Base-by-base conservation (phyloP, 306 rosid genomes). In the Mucuna pruriens region DNA sequence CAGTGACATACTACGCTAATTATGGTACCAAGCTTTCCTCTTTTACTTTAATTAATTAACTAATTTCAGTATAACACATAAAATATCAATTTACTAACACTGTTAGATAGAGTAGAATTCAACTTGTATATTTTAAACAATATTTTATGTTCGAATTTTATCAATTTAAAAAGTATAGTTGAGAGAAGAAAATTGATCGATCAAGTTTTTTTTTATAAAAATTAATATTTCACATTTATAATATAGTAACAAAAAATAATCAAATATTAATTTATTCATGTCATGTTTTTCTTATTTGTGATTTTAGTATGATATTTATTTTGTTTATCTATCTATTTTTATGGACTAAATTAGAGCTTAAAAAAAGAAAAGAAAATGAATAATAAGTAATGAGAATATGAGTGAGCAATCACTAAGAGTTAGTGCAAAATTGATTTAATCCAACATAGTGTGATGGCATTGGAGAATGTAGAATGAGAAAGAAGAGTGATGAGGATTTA, bases 381-480 rank as follows among this genome's bases (percentile, higher is more conserved):
- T 15, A n/a, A 15, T 55, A 15, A 51, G 22, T 65, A 20, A 76
- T 82, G 77, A 75, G 64, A 82, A 16, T 55, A 76, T 76, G 86
- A 82, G 82, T 83, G 78, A 48, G 82, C 78, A 76, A 76, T 76
- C 78, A 80, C 69, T 67, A 60, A 10, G 84, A 72, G 71, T 34
- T 64, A 84, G 85, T 78, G 75, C 55, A 82, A 57, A 64, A 64
- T 73, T 77, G 54, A 45, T 48, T 65, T 46, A 77, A 82, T 73
- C 85, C 82, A 76, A 76, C 73, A 76, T 55, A 45, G 38, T 40
- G 67, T 75, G 64, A 22, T 57, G 82, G 78, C 66, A 71, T 70
- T 49, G 83, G 42, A 40, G 25, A 36, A 70, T 25, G 38, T 33
- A 25, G 78, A 69, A 46, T 48, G 34, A 76, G 16, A 42, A 63